Conservation (phyloP, 1,284 basidiomycete genomes). For the Rhodotorula sp. region DNA sequence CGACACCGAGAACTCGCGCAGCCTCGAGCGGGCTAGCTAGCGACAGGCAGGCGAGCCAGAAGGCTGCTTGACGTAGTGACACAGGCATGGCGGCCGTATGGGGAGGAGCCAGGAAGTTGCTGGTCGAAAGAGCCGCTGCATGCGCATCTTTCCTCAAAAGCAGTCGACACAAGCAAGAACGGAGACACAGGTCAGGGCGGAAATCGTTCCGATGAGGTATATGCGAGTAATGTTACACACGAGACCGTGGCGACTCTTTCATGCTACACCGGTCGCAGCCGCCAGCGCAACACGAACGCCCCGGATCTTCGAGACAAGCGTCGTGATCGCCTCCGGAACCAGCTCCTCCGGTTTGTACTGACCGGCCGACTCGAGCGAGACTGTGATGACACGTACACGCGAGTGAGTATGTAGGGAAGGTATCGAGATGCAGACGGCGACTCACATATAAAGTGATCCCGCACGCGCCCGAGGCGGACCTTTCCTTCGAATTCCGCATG, state of each 20-base stretch:
- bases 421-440: background rate
- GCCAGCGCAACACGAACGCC: slow-evolving; percentile 4
- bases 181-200: too few species aligned
- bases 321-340: slow-evolving; percentile 75
- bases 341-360: slow-evolving; percentile 81
- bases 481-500: slow-evolving; percentile 86
- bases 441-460: slow-evolving; percentile 92
- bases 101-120: background rate
- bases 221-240: background rate
- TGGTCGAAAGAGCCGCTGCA: too few species aligned
- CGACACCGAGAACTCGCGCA: background rate
- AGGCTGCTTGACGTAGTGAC: background rate
- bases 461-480: slow-evolving; percentile 78
- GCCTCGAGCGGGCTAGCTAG: background rate
- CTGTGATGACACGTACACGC: background rate
- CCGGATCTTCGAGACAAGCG: slow-evolving; percentile 79
- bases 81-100: background rate
- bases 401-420: background rate
- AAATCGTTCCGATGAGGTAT: background rate
- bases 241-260: background rate
- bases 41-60: background rate
- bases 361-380: slow-evolving; percentile 76
- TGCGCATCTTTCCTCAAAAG: background rate
- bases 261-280: background rate
- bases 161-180: background rate